Evolutionary conservation across 805 yeast genomes (phyloP), one percentile per base, ranked within the genome.

Genomic region (Yarrowia sp.): DNA sequence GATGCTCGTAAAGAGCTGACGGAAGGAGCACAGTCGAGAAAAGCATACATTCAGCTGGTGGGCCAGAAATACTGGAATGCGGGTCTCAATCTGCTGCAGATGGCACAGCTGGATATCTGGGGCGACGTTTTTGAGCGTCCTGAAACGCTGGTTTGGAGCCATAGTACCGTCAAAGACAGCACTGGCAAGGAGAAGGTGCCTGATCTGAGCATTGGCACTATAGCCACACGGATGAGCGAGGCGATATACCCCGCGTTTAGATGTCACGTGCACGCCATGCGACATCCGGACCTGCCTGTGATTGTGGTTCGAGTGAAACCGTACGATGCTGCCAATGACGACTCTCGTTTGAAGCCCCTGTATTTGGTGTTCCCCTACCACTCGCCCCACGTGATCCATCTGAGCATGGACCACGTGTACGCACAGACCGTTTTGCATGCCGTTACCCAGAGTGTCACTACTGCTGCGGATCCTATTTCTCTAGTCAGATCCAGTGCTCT

Each of bases 321-420:
- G 49, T 90, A 87, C 74, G 94, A 90, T 69, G 49, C 52, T 58
- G 50, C 50, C 17, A 55, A 55, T 17, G 64, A 58, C 33, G 64
- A 58, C 14, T 19, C 40, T 17, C 64, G 64, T 3, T 80, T 87
- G 68, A 83, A 79, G 69, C 89, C 95, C 0, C 85, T 82, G 70
- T 90, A 88, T 71, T 73, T 91, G 15, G 91, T 88, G 0, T 78
- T 90, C 1, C 93, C 94, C 0, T 71, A 82, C 69, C 86, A 87
- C 66, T 86, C 93, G 2, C 88, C 92, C 0, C 84, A 85, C 71
- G 74, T 90, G 2, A 84, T 90, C 14, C 92, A 89, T 74, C 79
- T 88, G 0, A 73, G 76, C 9, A 80, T 80, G 9, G 77, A 76
- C 7, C 85, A 84, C 71, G 72, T 80, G 1, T 83, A 85, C 2